A percentile compares a stretch with the other conserved stretches of the same genome.
These are phyloP conservation scores for Cryphonectria nitschkei DNA, from an alignment of 2,329 filamentous ascomycete genomes.

Conservation along the genomic window DNA sequence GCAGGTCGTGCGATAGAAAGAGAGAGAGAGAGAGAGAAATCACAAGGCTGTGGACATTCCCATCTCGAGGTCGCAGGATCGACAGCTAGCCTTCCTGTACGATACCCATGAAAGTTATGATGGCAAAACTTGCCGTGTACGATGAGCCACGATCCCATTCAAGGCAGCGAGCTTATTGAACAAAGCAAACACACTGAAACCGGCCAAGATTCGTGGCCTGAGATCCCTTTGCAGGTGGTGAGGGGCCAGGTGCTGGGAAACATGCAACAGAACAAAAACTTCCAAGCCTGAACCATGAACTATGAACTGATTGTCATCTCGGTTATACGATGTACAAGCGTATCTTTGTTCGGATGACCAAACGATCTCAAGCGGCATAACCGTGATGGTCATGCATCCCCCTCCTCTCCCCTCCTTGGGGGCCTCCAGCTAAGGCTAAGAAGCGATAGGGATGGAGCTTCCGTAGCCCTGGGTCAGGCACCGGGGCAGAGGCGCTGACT, in stretches of 20 bases:
- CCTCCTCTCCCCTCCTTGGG: background rate
- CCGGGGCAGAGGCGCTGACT: background rate
- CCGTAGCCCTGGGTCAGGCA: slow-evolving; percentile 11
- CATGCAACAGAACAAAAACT: background rate
- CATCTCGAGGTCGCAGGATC: background rate
- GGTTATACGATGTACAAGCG: slow-evolving; percentile 5
- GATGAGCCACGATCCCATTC: background rate
- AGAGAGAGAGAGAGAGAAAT: background rate
- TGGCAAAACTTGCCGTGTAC: background rate
- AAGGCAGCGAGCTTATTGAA: background rate
- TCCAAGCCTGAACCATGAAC: background rate
- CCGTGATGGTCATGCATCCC: slow-evolving; percentile 1
- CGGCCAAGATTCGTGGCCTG: background rate
- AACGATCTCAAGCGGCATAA: slow-evolving; percentile 3
- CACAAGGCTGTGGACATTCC: background rate
- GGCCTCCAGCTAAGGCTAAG: background rate
- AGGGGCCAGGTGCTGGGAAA: background rate
- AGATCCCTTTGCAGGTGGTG: background rate
- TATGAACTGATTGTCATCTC: slow-evolving; percentile 4
- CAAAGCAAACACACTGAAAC: background rate
- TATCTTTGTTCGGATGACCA: background rate
- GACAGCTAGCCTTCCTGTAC: background rate
- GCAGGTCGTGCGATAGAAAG: background rate
- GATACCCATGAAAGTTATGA: background rate
- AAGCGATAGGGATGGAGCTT: slow-evolving; percentile 4